These are phyloP conservation scores for Fusarium sororula DNA, from an alignment of 2,329 filamentous ascomycete species.

Conservation along the genomic window DNA sequence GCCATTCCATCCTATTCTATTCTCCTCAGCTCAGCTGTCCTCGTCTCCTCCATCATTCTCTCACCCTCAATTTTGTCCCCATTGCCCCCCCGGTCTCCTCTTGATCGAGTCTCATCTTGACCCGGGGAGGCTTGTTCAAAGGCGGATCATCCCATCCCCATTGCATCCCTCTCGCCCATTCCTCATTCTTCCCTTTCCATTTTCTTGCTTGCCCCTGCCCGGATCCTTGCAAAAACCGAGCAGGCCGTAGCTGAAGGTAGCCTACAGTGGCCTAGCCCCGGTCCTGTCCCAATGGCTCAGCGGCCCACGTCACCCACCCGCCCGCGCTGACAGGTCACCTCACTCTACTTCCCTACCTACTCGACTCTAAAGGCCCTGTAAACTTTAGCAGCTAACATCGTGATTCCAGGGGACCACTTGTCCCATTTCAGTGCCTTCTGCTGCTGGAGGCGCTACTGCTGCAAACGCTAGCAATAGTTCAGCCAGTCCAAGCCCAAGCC, in stretches of 20 bases:
- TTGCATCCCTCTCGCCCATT: background rate
- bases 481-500: slow-evolving; percentile 3
- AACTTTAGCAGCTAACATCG: slow-evolving; percentile 20
- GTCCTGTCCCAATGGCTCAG: slow-evolving; percentile 31
- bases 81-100: background rate
- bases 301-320: slow-evolving; percentile 43
- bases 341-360: background rate
- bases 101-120: slow-evolving; percentile 34
- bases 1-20: background rate
- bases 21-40: background rate
- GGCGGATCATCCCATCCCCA: slow-evolving; percentile 22
- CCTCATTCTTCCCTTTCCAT: background rate
- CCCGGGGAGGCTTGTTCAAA: slow-evolving; percentile 27
- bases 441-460: slow-evolving; percentile 10
- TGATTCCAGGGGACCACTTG: slow-evolving; percentile 22
- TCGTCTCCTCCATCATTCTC: background rate
- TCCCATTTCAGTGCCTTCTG: slow-evolving; percentile 8
- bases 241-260: background rate
- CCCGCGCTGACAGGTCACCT: slow-evolving; percentile 38
- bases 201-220: slow-evolving; percentile 23
- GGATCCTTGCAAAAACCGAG: slow-evolving; percentile 17
- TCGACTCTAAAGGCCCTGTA: background rate
- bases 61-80: slow-evolving; percentile 18
- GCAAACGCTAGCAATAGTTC: slow-evolving; percentile 12
- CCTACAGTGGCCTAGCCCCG: background rate